Evolutionary conservation across 1,139 yeast genomes (phyloP).

Genomic region (Blastobotrys aristatus): DNA sequence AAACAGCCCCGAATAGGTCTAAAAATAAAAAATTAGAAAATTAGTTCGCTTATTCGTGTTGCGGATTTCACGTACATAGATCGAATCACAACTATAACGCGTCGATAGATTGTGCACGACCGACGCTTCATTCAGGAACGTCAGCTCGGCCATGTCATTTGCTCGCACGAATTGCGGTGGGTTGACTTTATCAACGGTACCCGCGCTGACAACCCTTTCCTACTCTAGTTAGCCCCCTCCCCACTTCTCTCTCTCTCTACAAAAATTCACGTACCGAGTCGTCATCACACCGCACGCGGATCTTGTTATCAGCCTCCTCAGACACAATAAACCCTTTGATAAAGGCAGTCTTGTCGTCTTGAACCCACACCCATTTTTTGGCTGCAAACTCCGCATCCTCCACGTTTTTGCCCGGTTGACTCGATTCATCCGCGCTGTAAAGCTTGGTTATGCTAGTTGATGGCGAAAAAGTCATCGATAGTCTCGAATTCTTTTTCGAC

Average conservation of each 20-base stretch:
- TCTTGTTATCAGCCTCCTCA: slow-evolving; percentile 46
- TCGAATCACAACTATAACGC: slow-evolving; percentile 71
- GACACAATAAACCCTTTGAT: slow-evolving; percentile 61
- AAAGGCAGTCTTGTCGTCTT: slow-evolving; percentile 61
- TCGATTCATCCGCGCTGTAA: slow-evolving; percentile 5
- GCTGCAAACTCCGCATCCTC: slow-evolving; percentile 49
- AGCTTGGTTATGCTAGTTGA: slow-evolving; percentile 13
- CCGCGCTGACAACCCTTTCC: slow-evolving; percentile 43
- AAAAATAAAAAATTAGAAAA: slow-evolving; percentile 3
- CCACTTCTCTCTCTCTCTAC: not conserved
- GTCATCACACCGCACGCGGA: slow-evolving; percentile 50
- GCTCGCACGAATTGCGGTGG: slow-evolving; percentile 92
- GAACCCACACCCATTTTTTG: slow-evolving; percentile 76
- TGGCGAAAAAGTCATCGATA: slow-evolving; percentile 16
- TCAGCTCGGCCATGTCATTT: slow-evolving; percentile 92
- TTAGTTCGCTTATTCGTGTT: too few species aligned
- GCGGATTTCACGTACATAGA: slow-evolving; percentile 46
- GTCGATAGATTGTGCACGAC: slow-evolving; percentile 76
- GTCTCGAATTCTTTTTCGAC: slow-evolving; percentile 3
- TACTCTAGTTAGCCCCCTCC: slow-evolving; percentile 17
- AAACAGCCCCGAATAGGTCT: slow-evolving; percentile 74
- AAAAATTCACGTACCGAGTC: slow-evolving; percentile 37
- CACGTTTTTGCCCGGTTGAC: slow-evolving; percentile 16
- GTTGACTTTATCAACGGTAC: slow-evolving; percentile 57
- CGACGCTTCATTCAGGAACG: slow-evolving; percentile 91